A percentile compares a stretch with the other conserved stretches of the same genome.
Conservation (phyloP, 164 flowering plant genomes). For the Dillenia turbinata region DNA sequence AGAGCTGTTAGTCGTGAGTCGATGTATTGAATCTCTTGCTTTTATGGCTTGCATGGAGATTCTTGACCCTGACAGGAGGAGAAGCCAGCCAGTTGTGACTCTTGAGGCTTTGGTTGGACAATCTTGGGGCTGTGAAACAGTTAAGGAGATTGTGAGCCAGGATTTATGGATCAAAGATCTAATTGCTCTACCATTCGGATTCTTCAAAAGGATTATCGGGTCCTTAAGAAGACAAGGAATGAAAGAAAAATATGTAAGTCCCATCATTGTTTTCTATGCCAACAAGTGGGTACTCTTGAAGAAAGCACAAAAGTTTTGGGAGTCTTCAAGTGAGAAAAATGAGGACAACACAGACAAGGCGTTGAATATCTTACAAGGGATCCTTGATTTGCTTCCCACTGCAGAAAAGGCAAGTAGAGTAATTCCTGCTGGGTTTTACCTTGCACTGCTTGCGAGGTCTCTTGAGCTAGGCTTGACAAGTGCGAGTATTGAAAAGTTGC, state of each 20-base stretch:
- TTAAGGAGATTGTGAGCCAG: constrained; percentile 45
- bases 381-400: constrained; percentile 54
- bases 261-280: constrained; percentile 79
- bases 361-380: constrained; percentile 41
- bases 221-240: constrained; percentile 92
- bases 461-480: constrained; percentile 39
- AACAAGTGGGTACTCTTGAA: constrained; percentile 66
- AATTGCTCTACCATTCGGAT: constrained; percentile 64
- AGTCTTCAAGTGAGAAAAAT: constrained; percentile 24
- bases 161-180: constrained; percentile 85
- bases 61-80: constrained; percentile 80
- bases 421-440: constrained; percentile 82
- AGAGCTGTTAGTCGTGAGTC: constrained; percentile 74
- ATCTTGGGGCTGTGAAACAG: constrained; percentile 55
- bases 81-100: constrained; percentile 55
- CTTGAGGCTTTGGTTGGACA: constrained; percentile 42
- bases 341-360: constrained; percentile 18
- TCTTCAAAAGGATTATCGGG: constrained; percentile 70
- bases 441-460: constrained; percentile 60
- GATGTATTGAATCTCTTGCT: constrained; percentile 90
- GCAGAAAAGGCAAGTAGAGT: constrained; percentile 49
- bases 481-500: constrained; percentile 37
- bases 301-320: constrained; percentile 56
- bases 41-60: constrained; percentile 99
- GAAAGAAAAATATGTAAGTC: constrained; percentile 83